Evolutionary conservation across 225 moss, liverwort and hornwort genomes (phyloP), one percentile per base, ranked within the genome.

Genomic region (Lunularia cruciata): DNA sequence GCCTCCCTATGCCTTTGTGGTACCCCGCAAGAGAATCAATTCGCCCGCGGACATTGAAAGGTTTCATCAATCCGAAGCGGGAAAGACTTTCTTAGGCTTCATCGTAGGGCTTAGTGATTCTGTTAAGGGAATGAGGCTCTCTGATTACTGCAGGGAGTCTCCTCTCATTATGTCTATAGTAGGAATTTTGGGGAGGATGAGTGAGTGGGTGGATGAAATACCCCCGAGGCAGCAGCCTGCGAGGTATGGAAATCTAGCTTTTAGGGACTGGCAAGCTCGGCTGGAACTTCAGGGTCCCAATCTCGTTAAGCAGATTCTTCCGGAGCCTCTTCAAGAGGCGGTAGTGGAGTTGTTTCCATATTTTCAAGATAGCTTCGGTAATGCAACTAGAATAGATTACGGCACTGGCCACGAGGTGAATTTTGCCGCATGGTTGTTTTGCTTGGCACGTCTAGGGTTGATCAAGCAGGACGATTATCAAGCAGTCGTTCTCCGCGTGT

Each of bases 361-460:
- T 81, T 92, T 95, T 57, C 90, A 92, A 25, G 95, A 95, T 43
- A 92, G 95, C 55, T 95, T 95, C 63, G 95, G 95, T 52, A 95
- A 95, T 47, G 92, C 88, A 30, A 95, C 84, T 61, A 83, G 95
- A 57, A 95, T 95, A 77, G 95, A 95, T 75, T 95, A 82, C 57
- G 95, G 95, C 16, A 95, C 95, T 38, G 95, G 95, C 14, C 95
- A 95, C 57, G 95, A 95, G 77, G 82, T 88, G 32, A 95, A 95
- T 71, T 95, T 95, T 60, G 90, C 92, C 15, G 95, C 95, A 13
- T 95, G 90, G 81, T 66, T 95, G 76, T 81, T 92, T 43, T 95
- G 95, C 63, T 72, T 95, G 69, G 88, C 84, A 22, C 87, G 92
- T 57, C 81, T 95, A 67, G 95, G 88, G 60, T 49, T 95, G 57